Percentiles rank a stretch among this genome's conserved stretches.
phyloP scores from a whole-genome alignment of 257 asterid species.

The Nicotiana tomentosiformis region DNA sequence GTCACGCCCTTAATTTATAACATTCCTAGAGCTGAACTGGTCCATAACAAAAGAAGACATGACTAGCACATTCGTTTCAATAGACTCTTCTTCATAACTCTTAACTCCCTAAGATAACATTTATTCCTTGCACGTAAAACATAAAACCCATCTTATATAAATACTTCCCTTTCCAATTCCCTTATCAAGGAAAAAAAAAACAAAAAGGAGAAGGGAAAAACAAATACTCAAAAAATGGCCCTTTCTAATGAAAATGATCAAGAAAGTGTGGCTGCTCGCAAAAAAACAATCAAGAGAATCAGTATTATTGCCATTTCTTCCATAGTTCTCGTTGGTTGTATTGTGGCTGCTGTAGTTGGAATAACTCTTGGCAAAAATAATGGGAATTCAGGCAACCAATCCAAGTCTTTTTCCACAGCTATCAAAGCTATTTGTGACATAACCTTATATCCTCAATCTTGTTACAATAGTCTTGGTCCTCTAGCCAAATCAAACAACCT shows the following conservation, averaged over 20 bases:
- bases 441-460: constrained; percentile 37
- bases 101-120: background rate
- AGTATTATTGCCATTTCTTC: constrained; percentile 6
- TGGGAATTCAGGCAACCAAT: background rate
- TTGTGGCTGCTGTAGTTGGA: constrained; percentile 19
- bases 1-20: background rate
- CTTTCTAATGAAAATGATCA: background rate
- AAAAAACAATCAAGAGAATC: constrained; percentile 5
- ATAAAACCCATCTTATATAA: background rate
- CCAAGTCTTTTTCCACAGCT: constrained; percentile 4
- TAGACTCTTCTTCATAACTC: background rate
- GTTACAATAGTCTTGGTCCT: constrained; percentile 32
- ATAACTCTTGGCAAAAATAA: background rate
- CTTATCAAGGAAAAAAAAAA: background rate
- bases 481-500: constrained; percentile 22
- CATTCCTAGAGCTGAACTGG: background rate
- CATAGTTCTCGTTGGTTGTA: constrained; percentile 10
- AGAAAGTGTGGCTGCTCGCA: background rate
- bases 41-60: background rate
- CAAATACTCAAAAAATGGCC: background rate
- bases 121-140: constrained; percentile 1
- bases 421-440: constrained; percentile 29
- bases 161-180: background rate
- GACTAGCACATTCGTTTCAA: background rate
- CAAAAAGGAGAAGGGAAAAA: background rate